Base-by-base conservation (phyloP, 352 stramenopile species). In the Phytopythium kandeliae region DNA sequence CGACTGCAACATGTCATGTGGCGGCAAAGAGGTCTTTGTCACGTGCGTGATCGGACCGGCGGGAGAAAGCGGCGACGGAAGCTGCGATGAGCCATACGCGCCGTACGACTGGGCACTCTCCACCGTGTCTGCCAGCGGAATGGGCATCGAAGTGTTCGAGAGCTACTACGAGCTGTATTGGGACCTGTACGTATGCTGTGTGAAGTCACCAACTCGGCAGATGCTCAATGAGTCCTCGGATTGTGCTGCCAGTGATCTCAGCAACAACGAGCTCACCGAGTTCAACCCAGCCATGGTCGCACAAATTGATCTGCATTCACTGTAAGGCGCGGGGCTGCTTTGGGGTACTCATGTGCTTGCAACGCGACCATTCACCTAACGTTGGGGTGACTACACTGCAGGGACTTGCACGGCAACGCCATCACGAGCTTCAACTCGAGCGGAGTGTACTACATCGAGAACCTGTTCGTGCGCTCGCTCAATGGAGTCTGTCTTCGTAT, bases 351-450 rank as follows among this genome's bases (percentile, higher is more conserved):
- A 22, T 2, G 0, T n/a, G 8, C 17, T 15, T 7, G 35, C 21
- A 6, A 6, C 9, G 7, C 36, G 1, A 8, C 3, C n/a, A 25
- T 8, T 7, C 15, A 17, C 6, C 22, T 46, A 10, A 46, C 21
- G 40, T 0, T 5, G 22, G 10, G 3, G 4, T 46, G 40, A 12
- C 4, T 46, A 1, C 3, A 17, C 11, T 17, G 38, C 38, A 46
- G 40, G 12, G 4, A 31, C 13, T 31, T 46, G 22, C 12, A 28
- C 2, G 12, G 15, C 40, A 46, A 46, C 22, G 12, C 5, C 2
- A 46, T 46, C 22, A 31, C 40, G 12, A 46, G 40, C 40, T 46
- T 46, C 22, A 46, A 46, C 8, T 30, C 22, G 6, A 46, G 40
- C 40, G 9, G 22, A 21, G 13, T 46, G 21, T 19, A 19, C 40